Base-by-base conservation (phyloP, 768 basidiomycete genomes). In the Auriscalpium microsporum region DNA sequence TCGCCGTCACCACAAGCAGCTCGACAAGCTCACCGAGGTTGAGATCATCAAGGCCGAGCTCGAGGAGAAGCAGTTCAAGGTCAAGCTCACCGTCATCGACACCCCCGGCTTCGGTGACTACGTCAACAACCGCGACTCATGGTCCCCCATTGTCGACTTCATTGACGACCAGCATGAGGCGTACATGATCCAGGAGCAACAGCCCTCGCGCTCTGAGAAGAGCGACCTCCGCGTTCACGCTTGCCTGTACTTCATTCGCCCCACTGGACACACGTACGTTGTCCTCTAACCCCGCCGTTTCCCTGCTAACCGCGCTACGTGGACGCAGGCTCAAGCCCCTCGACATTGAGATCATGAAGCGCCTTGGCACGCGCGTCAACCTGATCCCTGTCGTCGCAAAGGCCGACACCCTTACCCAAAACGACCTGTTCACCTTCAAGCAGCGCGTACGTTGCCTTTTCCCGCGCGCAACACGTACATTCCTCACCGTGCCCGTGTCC, bases 91-190 rank as follows among this genome's bases (percentile, higher is more conserved):
- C 16, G 96, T 98, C 69, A 95, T 99, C 62, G 96, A 99, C 72
- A 97, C 95, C 10, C 96, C 96, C 53, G 96, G 96, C 33, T 99
- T 98, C 60, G 96, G 96, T 38, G 96, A 99, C 87, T 98, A 97
- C 67, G 95, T 99, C 75, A 99, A 99, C 90, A 99, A 99, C 82
- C 84, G 92, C 55, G 96, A 98, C 72, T 94, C 92, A 17, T 99
- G 96, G 96, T 80, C 83, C 33, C 96, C 96, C 53, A 98, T 99
- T 63, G 86, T 99, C 68, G 95, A 99, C 72, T 98, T 98, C 72
- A 94, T 96, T 62, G 90, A 93, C 69, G 91, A 93, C 77, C 90
- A 93, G 73, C 91, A 93, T 68, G 91, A 95, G 68, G 87, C 87
- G 11, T 94, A 92, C 68, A 94, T 94, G 91, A 81, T 90, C 55